Conservation (phyloP, 2,329 filamentous ascomycete genomes). For the Botrytis deweyae region DNA sequence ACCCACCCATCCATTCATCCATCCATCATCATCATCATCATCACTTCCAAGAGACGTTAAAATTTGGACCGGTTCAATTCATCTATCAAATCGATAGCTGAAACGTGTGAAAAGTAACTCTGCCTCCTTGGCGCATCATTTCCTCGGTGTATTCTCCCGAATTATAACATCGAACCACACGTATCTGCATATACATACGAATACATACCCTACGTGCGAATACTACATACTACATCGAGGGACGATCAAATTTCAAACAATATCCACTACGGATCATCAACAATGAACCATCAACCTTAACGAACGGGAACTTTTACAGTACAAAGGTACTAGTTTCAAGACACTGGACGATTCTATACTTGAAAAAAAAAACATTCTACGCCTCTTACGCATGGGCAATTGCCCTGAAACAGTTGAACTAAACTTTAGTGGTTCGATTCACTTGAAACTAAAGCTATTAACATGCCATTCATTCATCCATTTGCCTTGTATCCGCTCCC, state of each 20-base stretch:
- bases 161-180: neutral
- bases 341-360: neutral
- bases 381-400: neutral
- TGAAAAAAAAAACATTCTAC: neutral
- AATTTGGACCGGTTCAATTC: neutral
- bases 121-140: slow-evolving; percentile 2
- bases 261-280: neutral
- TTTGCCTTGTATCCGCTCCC: neutral
- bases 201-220: neutral
- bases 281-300: neutral
- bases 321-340: neutral
- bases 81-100: neutral
- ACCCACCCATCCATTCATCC: too few relatives aligned
- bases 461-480: neutral
- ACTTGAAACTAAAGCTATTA: neutral
- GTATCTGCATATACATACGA: neutral
- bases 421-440: neutral
- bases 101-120: neutral
- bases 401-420: neutral
- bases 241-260: neutral
- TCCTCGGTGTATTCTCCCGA: neutral
- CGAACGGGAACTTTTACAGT: neutral
- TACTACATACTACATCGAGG: neutral
- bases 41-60: neutral
- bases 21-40: neutral